Percentiles rank a stretch among this genome's conserved stretches.
These are phyloP conservation scores for Martensiomyces pterosporus DNA, from an alignment of 192 early-diverging fungal genomes.

Conservation along the genomic window DNA sequence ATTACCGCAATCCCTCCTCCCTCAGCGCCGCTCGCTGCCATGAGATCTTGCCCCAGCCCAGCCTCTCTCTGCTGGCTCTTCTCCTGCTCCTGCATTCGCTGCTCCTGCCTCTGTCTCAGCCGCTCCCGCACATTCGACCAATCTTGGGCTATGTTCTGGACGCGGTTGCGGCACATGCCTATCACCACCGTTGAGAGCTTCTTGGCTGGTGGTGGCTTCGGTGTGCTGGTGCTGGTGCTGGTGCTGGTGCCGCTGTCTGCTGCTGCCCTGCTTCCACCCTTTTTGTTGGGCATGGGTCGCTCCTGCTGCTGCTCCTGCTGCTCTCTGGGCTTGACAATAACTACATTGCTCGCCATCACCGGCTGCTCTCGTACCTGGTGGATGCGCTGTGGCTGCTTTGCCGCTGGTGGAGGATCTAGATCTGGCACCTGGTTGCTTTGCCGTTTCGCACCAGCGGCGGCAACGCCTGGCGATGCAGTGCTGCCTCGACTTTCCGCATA, in stretches of 20 bases:
- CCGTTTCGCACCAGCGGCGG: constrained; percentile 2
- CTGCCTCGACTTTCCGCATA: too few relatives aligned
- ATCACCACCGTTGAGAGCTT: constrained; percentile 18
- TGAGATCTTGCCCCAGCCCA: neutral
- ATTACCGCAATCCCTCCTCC: constrained; percentile 19
- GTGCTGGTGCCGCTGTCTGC: constrained; percentile 1
- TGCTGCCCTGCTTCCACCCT: too few relatives aligned
- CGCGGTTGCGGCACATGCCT: constrained; percentile 29
- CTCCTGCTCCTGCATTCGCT: constrained; percentile 7
- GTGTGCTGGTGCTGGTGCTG: neutral
- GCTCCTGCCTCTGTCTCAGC: constrained; percentile 12
- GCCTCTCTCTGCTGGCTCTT: constrained; percentile 7
- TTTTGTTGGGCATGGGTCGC: too few relatives aligned
- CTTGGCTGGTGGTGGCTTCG: constrained; percentile 2
- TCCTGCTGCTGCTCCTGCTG: too few relatives aligned
- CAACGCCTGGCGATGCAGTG: too few relatives aligned
- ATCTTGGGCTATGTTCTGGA: constrained; percentile 22
- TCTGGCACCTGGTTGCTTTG: neutral
- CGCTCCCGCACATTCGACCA: constrained; percentile 10
- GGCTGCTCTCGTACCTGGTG: neutral
- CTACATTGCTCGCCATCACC: neutral
- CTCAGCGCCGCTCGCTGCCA: neutral
- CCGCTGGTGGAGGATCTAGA: neutral
- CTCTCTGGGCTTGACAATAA: too few relatives aligned
- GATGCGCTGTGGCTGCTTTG: neutral